These are phyloP conservation scores for Ogataea ramenticola DNA, from an alignment of 805 yeast genomes.

Conservation along the genomic window DNA sequence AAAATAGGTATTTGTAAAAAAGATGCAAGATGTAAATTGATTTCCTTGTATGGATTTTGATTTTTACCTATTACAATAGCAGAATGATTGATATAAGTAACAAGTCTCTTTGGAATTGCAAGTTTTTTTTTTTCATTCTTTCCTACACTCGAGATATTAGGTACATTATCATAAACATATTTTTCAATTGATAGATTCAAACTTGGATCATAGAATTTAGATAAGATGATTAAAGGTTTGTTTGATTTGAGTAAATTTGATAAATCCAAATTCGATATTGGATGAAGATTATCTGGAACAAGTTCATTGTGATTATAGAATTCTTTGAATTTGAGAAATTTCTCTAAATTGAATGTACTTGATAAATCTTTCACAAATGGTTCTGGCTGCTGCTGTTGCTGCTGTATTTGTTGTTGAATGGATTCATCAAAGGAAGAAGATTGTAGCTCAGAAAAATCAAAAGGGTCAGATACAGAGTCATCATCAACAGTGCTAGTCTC, in stretches of 20 bases:
- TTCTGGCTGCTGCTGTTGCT: background rate
- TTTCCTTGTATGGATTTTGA: conserved; percentile 91
- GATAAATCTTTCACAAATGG: background rate
- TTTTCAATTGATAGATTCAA: conserved; percentile 79
- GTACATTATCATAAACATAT: conserved; percentile 61
- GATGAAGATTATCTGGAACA: background rate
- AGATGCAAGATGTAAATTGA: conserved; percentile 50
- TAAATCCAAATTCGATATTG: background rate
- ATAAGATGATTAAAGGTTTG: conserved; percentile 21
- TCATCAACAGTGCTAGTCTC: too few species aligned
- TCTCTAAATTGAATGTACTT: background rate
- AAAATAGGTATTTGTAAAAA: conserved; percentile 54
- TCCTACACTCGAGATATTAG: conserved; percentile 25
- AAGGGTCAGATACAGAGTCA: conserved; percentile 8
- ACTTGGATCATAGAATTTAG: conserved; percentile 59
- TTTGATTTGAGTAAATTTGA: background rate
- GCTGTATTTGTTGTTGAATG: background rate
- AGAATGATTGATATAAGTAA: conserved; percentile 70
- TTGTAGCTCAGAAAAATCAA: conserved; percentile 19
- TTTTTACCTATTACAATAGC: conserved; percentile 95
- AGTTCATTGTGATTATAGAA: background rate
- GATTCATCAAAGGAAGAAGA: conserved; percentile 1
- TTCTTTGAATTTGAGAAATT: background rate
- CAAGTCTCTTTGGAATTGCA: conserved; percentile 43
- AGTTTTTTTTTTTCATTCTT: conserved; percentile 7